A percentile compares a stretch with the other conserved stretches of the same genome.
Evolutionary conservation across 2,329 filamentous ascomycete genomes (phyloP).

Genomic region (Verticillium dahliae): DNA sequence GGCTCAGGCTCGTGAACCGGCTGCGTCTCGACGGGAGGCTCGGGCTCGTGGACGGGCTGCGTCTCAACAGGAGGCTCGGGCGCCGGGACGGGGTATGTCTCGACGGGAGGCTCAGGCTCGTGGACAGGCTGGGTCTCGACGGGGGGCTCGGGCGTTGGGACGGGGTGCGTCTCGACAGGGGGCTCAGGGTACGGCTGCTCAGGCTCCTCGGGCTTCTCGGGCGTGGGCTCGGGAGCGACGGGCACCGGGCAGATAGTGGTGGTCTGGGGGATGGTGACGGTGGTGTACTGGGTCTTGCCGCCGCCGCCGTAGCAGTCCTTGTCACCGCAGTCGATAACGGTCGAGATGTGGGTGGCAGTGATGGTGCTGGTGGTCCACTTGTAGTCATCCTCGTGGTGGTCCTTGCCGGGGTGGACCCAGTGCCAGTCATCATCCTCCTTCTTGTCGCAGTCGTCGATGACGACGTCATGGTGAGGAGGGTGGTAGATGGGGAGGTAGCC

Average conservation of each 20-base stretch:
- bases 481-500: constrained; percentile 26
- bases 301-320: constrained; percentile 30
- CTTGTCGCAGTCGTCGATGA: constrained; percentile 28
- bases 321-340: constrained; percentile 30
- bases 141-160: neutral
- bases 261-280: constrained; percentile 28
- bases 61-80: neutral
- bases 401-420: constrained; percentile 24
- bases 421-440: constrained; percentile 24
- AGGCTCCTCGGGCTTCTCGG: constrained; percentile 21
- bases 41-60: neutral
- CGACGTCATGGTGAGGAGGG: constrained; percentile 25
- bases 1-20: neutral
- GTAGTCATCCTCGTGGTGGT: constrained; percentile 13
- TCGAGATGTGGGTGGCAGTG: constrained; percentile 29
- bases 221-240: constrained; percentile 13
- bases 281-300: constrained; percentile 24
- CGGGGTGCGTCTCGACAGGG: neutral
- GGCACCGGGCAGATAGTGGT: constrained; percentile 39
- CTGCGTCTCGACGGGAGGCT: constrained; percentile 1
- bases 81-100: neutral
- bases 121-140: neutral
- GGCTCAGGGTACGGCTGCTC: neutral
- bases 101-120: neutral
- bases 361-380: constrained; percentile 35